A percentile compares a stretch with the other conserved stretches of the same genome.
Conservation (phyloP, 352 stramenopile genomes). For the Thalassiosira delicatula region DNA sequence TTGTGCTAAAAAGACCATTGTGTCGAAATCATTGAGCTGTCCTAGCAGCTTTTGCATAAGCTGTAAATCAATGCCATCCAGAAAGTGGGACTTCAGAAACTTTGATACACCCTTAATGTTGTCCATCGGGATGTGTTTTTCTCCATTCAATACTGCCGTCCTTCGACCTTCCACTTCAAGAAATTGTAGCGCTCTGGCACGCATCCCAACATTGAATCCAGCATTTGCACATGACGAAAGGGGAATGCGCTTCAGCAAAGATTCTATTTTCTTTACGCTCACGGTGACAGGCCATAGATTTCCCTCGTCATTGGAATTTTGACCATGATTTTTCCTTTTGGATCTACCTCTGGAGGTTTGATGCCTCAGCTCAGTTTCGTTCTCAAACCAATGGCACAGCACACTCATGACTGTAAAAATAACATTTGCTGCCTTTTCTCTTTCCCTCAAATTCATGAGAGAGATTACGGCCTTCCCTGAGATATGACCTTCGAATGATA, state of each 20-base stretch:
- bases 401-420: conserved; percentile 81
- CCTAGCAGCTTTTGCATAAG: conserved; percentile 74
- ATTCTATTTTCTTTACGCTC: conserved; percentile 72
- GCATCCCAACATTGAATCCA: conserved; percentile 78
- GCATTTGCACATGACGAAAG: conserved; percentile 72
- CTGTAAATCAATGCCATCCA: conserved; percentile 64
- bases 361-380: conserved; percentile 69
- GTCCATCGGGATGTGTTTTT: conserved; percentile 22
- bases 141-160: conserved; percentile 8
- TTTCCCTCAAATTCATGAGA: conserved; percentile 70
- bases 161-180: conserved; percentile 78
- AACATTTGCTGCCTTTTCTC: conserved; percentile 73
- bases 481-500: conserved; percentile 59
- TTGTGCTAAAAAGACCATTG: conserved; percentile 75
- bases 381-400: conserved; percentile 75
- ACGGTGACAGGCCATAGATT: conserved; percentile 70
- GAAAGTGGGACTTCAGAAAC: conserved; percentile 48
- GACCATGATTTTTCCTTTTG: conserved; percentile 43
- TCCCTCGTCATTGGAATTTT: neutral
- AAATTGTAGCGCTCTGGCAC: conserved; percentile 75
- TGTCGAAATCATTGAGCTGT: conserved; percentile 84
- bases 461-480: conserved; percentile 2
- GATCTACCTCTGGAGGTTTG: conserved; percentile 43
- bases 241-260: conserved; percentile 71
- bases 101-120: conserved; percentile 29